Evolutionary conservation across 768 basidiomycete genomes (phyloP).

Genomic region (Hortiboletus campestris): DNA sequence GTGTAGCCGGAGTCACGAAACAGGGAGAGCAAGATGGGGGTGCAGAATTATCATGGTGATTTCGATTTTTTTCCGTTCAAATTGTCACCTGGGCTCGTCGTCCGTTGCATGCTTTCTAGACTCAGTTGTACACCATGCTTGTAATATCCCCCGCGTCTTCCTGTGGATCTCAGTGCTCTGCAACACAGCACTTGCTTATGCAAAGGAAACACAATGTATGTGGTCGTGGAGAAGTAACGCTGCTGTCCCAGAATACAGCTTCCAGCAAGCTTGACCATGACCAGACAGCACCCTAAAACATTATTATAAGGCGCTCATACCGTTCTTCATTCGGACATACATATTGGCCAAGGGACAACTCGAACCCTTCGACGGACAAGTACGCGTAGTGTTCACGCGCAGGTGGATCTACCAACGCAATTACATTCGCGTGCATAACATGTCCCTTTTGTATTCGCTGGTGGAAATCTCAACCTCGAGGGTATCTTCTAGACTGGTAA

Average conservation of each 20-base stretch:
- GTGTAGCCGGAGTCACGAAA: conserved; percentile 23
- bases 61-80: background rate
- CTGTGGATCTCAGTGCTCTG: background rate
- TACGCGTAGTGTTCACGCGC: background rate
- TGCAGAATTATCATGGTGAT: background rate
- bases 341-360: background rate
- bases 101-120: conserved; percentile 4
- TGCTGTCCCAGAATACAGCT: background rate
- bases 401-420: background rate
- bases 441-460: background rate
- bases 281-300: background rate
- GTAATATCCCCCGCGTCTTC: background rate
- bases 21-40: conserved; percentile 27
- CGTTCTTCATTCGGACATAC: background rate
- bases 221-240: background rate
- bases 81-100: background rate
- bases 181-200: background rate
- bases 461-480: background rate
- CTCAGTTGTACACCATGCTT: conserved; percentile 2
- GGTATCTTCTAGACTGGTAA: background rate
- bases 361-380: background rate
- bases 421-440: background rate
- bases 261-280: background rate
- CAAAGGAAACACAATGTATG: background rate
- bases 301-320: background rate